phyloP scores from a whole-genome alignment of 495 filamentous ascomycete species.

The Penicillium diatomitis region DNA sequence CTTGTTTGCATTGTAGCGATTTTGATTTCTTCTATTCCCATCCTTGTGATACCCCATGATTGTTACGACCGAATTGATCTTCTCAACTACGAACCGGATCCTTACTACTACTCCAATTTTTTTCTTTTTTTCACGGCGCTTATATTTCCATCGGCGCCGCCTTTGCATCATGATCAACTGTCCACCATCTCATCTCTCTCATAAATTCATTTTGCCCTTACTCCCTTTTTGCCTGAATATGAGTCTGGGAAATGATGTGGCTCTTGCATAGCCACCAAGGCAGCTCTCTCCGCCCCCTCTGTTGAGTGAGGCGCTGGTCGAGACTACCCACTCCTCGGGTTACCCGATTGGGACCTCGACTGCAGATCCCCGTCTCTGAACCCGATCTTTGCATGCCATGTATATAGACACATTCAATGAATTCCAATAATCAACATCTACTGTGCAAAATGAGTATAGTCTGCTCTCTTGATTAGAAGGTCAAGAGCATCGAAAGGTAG shows the following conservation, averaged over 20 bases:
- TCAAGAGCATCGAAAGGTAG: too few relatives aligned
- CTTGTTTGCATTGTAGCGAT: conserved; percentile 15
- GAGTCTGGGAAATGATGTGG: background rate
- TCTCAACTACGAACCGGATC: background rate
- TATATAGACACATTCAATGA: background rate
- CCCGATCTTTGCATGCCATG: background rate
- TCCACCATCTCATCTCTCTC: conserved; percentile 8
- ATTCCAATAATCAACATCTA: too few relatives aligned
- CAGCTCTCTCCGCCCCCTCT: conserved; percentile 12
- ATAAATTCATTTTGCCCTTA: background rate
- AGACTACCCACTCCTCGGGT: conserved; percentile 11
- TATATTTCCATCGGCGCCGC: conserved; percentile 1
- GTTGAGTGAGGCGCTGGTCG: conserved; percentile 7
- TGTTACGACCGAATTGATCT: conserved; percentile 10
- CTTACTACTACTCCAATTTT: background rate
- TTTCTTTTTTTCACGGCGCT: background rate
- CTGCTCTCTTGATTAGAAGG: too few relatives aligned
- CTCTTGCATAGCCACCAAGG: background rate
- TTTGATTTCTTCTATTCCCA: conserved; percentile 3
- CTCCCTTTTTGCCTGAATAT: background rate
- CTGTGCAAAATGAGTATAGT: too few relatives aligned
- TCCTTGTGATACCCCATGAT: conserved; percentile 19
- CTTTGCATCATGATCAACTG: conserved; percentile 7
- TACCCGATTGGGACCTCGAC: conserved; percentile 7
- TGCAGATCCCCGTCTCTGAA: background rate